Base-by-base conservation (phyloP, 495 filamentous ascomycete species). In the Neurospora sp. region DNA sequence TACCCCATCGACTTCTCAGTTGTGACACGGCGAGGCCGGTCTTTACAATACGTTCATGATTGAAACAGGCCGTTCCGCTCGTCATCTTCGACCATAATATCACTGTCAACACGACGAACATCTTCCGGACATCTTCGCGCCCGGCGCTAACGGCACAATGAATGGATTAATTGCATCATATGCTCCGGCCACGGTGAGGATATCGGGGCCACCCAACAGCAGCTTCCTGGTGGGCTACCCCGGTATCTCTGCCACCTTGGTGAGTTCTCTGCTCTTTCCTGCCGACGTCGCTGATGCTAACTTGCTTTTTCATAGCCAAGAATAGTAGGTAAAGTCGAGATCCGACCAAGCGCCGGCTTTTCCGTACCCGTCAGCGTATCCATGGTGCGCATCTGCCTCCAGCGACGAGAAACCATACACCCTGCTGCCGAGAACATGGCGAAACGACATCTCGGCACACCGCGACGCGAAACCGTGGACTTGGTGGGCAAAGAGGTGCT, bases 251-350 rank as follows among this genome's bases (percentile, higher is more conserved):
- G 96, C 96, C 75, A 99, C 96, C 5, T 85, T 98, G 90, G 94
- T 97, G 86, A 86, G 91, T 83, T 39, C 39, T 35, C 47, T 41
- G 39, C 42, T 71, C 35, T 45, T 47, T 75, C 20, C 70, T 27
- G 37, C 22, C 35, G 22, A 9, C 38, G 65, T 71, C 20, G 38
- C 27, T 37, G 41, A 70, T 75, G 74, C 74, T 74, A 69, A 84
- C 82, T 75, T 65, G 40, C 73, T 70, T 45, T 12, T 73, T 47
- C 61, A 22, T 78, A 98, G 93, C 96, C 96, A 73, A 90, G 96
- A 75, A 93, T 99, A 82, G 94, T 97, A 84, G 96, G 96, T 72
- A 98, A 96, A 82, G 96, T 99, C 80, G 96, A 99, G 84, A 97
- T 99, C 75, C 90, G 96, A 71, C 96, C 96, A 41, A 86, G 87